Base-by-base conservation (phyloP, 495 filamentous ascomycete genomes). In the Daldinia decipiens region DNA sequence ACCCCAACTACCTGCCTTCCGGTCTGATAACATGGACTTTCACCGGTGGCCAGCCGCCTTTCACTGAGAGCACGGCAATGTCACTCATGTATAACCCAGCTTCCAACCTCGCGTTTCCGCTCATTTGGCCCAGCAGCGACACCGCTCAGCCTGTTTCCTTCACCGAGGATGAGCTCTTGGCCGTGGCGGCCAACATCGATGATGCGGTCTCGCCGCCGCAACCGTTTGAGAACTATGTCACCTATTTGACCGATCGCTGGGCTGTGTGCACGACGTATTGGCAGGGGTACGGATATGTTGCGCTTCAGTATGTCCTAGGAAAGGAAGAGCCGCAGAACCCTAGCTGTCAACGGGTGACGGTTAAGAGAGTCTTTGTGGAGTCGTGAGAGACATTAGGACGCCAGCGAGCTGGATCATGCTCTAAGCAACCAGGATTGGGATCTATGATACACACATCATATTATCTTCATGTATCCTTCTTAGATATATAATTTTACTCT, bases 81-180 rank as follows among this genome's bases (percentile, higher is more conserved):
- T 8, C 55, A 45, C 68, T 73, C 57, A 21, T 62, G 36, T 73
- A 69, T 54, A 73, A 73, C 58, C 12, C 7, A n/a, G 70, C 60
- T 1, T 68, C 65, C 36, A 73, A 73, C 70, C 65, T 73, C 32
- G 70, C 61, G 2, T 73, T 73, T 50, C 70, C 70, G 32, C 50
- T 73, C 12, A 61, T 73, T 19, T 72, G 64, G 60, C 60, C 65
- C 12, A 32, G 57, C 9, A 54, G 13, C 13, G 54, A 32, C 34
- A 57, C 19, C 52, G 51, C 59, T 15, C 55, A 65, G 58, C 26
- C 64, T 5, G 34, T 72, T 21, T 50, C 70, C 9, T 68, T 72
- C 40, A 73, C 65, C 3, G 27, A 43, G 0, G 70, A 65, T 4
- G 65, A 39, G 0, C 56, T 68, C 17, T 39, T 73, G 5, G 70